Percentiles rank a stretch among this genome's conserved stretches.
phyloP scores from a whole-genome alignment of 2,329 filamentous ascomycete species.

The Dichotomopilus funicola region DNA sequence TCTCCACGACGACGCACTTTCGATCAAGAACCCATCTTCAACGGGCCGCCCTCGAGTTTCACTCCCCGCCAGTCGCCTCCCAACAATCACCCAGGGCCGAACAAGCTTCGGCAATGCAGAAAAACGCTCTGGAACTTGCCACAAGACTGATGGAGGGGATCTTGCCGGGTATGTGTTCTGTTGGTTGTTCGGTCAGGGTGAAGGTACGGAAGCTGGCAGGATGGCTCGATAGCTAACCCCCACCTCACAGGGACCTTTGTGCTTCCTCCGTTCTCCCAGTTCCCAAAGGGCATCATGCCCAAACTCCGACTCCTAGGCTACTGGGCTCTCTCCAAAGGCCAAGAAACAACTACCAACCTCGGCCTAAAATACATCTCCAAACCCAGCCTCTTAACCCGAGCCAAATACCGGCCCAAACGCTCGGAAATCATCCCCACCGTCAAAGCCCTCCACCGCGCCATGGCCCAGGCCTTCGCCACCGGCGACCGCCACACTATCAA shows the following conservation, averaged over 20 bases:
- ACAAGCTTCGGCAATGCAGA: neutral
- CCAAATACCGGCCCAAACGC: conserved; percentile 39
- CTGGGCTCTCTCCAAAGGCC: conserved; percentile 24
- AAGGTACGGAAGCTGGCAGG: no score
- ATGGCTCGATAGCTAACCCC: neutral
- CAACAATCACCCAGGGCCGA: neutral
- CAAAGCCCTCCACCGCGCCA: conserved; percentile 51
- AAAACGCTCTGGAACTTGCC: neutral
- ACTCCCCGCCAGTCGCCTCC: neutral
- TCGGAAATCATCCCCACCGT: conserved; percentile 45
- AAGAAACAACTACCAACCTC: conserved; percentile 33
- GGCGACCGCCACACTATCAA: conserved; percentile 48
- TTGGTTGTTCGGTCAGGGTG: no score
- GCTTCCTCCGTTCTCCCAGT: conserved; percentile 33
- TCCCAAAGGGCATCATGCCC: conserved; percentile 13
- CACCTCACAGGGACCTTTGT: conserved; percentile 41
- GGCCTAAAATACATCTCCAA: conserved; percentile 41
- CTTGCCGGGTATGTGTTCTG: conserved; percentile 15
- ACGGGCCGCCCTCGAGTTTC: neutral
- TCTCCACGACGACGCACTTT: conserved; percentile 9
- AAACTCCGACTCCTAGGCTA: conserved; percentile 7
- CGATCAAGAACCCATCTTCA: neutral
- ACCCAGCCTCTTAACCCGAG: conserved; percentile 35
- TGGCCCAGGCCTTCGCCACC: conserved; percentile 55
- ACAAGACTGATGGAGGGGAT: conserved; percentile 7